Evolutionary conservation across 176 grass and related monocot genomes (phyloP).

Genomic region (Leersia perrieri): DNA sequence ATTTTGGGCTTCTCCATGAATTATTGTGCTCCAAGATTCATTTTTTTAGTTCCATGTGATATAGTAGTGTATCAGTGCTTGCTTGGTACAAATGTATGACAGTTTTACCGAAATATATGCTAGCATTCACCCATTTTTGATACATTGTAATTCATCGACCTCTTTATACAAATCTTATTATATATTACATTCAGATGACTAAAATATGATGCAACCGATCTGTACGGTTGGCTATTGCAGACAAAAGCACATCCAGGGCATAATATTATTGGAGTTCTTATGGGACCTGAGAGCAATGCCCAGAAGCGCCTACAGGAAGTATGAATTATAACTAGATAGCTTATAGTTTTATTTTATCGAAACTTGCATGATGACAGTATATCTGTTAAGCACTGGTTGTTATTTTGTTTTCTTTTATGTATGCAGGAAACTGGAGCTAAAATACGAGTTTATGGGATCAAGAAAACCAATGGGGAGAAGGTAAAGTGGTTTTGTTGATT

Average conservation of each 20-base stretch:
- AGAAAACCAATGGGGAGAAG: slow-evolving; percentile 70
- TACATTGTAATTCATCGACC: not conserved
- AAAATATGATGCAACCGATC: slow-evolving; percentile 10
- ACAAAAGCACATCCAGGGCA: slow-evolving; percentile 53
- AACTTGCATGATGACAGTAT: slow-evolving; percentile 4
- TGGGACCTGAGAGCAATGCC: slow-evolving; percentile 71
- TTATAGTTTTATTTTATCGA: slow-evolving; percentile 20
- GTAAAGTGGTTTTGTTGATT: slow-evolving; percentile 41
- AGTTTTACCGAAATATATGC: not conserved
- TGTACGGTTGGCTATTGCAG: slow-evolving; percentile 47
- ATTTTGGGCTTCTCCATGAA: not conserved
- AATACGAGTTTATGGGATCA: slow-evolving; percentile 69
- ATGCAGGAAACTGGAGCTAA: slow-evolving; percentile 83
- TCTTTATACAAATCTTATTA: not conserved
- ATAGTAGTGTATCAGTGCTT: not conserved
- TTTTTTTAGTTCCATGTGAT: slow-evolving; percentile 1
- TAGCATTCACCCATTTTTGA: not conserved
- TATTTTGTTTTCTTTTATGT: slow-evolving; percentile 22
- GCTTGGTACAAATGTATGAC: not conserved
- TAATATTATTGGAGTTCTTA: slow-evolving; percentile 77
- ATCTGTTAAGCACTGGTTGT: slow-evolving; percentile 1
- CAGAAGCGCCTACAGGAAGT: slow-evolving; percentile 84
- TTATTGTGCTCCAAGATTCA: not conserved
- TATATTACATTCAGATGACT: not conserved
- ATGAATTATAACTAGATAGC: slow-evolving; percentile 27